phyloP scores from a whole-genome alignment of 2,329 filamentous ascomycete species.

The Aureobasidium sp. region DNA sequence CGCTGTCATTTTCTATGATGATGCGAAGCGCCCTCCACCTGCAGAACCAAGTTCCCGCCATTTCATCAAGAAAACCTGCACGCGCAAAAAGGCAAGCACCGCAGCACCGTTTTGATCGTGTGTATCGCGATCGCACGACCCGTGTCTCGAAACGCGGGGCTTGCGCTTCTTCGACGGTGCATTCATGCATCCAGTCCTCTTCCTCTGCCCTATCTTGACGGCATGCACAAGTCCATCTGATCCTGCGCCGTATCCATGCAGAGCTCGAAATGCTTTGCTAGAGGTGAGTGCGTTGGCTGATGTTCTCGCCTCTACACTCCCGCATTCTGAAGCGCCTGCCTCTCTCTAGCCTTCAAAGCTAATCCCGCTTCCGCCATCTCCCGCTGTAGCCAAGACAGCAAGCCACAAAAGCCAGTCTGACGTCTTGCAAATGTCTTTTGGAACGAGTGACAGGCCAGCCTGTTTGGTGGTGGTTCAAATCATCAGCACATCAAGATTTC shows the following conservation, averaged over 20 bases:
- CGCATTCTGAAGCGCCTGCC: conserved; percentile 1
- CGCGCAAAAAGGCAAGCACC: not conserved
- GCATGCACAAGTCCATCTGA: not conserved
- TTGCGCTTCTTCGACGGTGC: not conserved
- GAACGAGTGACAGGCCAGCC: conserved; percentile 67
- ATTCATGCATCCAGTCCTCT: not conserved
- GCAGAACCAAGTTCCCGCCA: conserved; percentile 5
- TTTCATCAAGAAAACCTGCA: not conserved
- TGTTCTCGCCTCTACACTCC: not conserved
- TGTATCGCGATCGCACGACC: conserved; percentile 5
- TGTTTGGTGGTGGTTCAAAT: conserved; percentile 27
- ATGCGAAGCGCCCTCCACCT: conserved; percentile 10
- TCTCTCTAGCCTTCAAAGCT: conserved; percentile 3
- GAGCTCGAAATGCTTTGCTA: too few species aligned
- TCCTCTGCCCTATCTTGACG: not conserved
- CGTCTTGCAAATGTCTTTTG: conserved; percentile 58
- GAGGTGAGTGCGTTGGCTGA: too few species aligned
- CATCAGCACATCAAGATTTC: conserved; percentile 6
- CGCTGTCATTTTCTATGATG: not conserved
- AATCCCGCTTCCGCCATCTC: conserved; percentile 24
- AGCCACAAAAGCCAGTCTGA: conserved; percentile 59
- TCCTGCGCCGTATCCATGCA: not conserved
- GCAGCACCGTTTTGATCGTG: not conserved
- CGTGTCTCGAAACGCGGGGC: conserved; percentile 9
- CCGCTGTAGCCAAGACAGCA: conserved; percentile 60